phyloP scores from a whole-genome alignment of 306 rosid genomes.

The Amphicarpaea edgeworthii region DNA sequence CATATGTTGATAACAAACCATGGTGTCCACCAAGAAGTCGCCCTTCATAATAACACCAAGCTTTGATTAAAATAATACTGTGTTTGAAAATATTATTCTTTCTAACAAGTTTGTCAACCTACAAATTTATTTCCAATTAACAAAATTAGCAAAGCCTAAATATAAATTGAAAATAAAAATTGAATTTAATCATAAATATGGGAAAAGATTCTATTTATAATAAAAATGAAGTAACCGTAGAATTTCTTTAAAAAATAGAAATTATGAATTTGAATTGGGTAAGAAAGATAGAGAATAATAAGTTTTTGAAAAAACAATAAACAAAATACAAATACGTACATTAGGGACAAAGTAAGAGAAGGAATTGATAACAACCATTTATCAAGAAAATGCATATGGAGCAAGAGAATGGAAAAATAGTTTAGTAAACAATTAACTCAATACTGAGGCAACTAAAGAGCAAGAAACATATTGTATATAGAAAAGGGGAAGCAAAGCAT shows the following conservation, averaged over 20 bases:
- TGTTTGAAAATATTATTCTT: constrained; percentile 72
- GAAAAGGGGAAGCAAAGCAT: too few species aligned
- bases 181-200: constrained; percentile 17
- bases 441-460: constrained; percentile 25
- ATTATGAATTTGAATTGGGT: too few species aligned
- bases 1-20: constrained; percentile 78
- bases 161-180: neutral
- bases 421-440: constrained; percentile 25
- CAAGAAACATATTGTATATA: constrained; percentile 17
- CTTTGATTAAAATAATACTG: constrained; percentile 70
- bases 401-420: neutral
- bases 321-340: neutral
- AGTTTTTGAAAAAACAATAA: neutral
- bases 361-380: neutral
- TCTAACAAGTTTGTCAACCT: constrained; percentile 68
- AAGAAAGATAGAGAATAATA: neutral
- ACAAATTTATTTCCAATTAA: neutral
- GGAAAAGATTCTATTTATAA: neutral
- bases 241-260: neutral
- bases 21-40: constrained; percentile 74
- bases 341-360: neutral
- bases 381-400: neutral
- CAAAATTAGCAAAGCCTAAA: constrained; percentile 38
- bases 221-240: neutral
- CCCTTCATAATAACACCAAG: constrained; percentile 89